Base-by-base conservation (phyloP, 192 early-diverging fungal species). In the Rhizophagus clarus region DNA sequence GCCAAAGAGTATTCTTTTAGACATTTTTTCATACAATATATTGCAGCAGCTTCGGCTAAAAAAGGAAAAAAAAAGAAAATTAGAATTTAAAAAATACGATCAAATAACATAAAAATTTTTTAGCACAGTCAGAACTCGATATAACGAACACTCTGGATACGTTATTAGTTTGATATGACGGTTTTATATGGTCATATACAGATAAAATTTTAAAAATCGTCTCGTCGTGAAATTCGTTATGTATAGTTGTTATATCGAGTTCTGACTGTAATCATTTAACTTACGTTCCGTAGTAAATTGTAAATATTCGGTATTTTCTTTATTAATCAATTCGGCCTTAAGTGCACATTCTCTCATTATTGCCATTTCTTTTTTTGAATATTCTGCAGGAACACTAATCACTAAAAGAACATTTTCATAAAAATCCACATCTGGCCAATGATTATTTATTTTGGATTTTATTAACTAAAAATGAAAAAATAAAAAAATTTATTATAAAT, bases 261-360 rank as follows among this genome's bases (percentile, higher is more conserved):
- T n/a, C n/a, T n/a, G n/a, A n/a, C n/a, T n/a, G n/a, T n/a, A n/a
- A n/a, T n/a, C n/a, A n/a, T 56, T 20, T 56, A 31, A 31, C 74
- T 76, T 76, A 76, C 74, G 74, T 62, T 76, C 74, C 10, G 74
- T 62, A 26, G 61, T 76, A 8, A 76, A 76, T 63, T 62, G 28
- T 32, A 63, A 34, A 20, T 76, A 31, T 26, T 62, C 31, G 10
- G 61, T 40, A n/a, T n/a, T 22, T 6, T 34, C 29, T 9, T 62
- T 15, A 12, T 1, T 24, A 4, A 76, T 40, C 12, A 76, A 45
- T 22, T 26, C 37, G 24, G 74, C 74, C 0, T 76, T 40, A 22
- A 51, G n/a, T 26, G 45, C 45, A 37, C 74, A 76, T 17, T 61
- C 28, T 32, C 60, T 76, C 60, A 76, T 76, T 32, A 62, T 62